phyloP scores from a whole-genome alignment of 331 rosid species.

The Acacia pycnantha region DNA sequence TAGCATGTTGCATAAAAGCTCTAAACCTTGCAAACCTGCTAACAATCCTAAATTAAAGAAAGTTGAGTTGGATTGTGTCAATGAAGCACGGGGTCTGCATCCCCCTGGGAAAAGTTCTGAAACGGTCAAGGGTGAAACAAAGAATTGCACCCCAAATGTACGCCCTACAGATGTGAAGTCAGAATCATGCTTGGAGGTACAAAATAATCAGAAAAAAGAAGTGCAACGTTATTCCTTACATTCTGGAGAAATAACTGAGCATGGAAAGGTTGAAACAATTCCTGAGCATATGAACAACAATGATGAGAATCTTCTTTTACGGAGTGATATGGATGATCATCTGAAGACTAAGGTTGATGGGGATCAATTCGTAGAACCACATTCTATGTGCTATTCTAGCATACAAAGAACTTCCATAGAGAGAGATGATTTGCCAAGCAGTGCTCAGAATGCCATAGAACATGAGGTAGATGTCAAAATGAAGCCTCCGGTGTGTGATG shows the following conservation, averaged over 20 bases:
- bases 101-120: conserved; percentile 31
- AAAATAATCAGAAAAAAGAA: conserved; percentile 19
- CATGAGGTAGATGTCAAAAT: conserved; percentile 37
- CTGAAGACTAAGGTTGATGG: conserved; percentile 29
- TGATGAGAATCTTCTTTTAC: conserved; percentile 23
- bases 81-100: conserved; percentile 36
- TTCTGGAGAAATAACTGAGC: conserved; percentile 24
- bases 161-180: conserved; percentile 27
- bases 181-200: conserved; percentile 34
- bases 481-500: conserved; percentile 26
- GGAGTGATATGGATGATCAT: conserved; percentile 19
- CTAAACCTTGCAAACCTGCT: conserved; percentile 41
- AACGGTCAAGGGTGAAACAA: conserved; percentile 27
- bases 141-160: conserved; percentile 18
- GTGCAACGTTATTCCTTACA: conserved; percentile 19
- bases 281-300: conserved; percentile 21
- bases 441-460: conserved; percentile 13
- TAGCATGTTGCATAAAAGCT: conserved; percentile 35
- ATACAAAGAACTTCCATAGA: conserved; percentile 7
- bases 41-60: conserved; percentile 40
- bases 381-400: conserved; percentile 18
- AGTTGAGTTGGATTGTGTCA: conserved; percentile 34
- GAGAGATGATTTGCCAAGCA: conserved; percentile 27
- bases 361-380: conserved; percentile 30
- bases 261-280: conserved; percentile 25